These are phyloP conservation scores for Eragrostis curvula DNA, from an alignment of 176 grass and related monocot species.

Conservation along the genomic window DNA sequence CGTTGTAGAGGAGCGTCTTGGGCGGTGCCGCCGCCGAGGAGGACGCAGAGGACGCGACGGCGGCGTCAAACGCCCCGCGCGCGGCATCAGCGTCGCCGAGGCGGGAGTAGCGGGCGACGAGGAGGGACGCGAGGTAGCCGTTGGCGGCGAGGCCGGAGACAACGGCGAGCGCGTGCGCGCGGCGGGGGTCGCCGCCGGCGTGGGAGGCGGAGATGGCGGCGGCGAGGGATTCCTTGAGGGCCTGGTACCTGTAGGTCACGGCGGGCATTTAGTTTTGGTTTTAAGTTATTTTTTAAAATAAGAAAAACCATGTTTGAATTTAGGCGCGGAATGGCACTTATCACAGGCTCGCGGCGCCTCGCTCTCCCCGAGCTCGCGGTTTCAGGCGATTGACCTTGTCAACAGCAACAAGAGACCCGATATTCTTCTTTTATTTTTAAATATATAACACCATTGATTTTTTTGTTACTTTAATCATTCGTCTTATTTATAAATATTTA, in stretches of 20 bases:
- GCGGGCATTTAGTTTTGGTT: constrained; percentile 19
- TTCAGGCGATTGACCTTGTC: too few relatives aligned
- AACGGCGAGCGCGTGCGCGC: constrained; percentile 47
- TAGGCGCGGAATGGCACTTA: background rate
- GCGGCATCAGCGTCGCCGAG: constrained; percentile 48
- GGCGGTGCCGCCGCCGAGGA: background rate
- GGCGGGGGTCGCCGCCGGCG: constrained; percentile 43
- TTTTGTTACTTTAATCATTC: too few relatives aligned
- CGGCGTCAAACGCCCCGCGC: constrained; percentile 53
- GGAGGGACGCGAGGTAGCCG: constrained; percentile 57
- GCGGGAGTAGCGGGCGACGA: constrained; percentile 64
- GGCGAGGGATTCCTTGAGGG: constrained; percentile 69
- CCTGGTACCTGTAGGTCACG: constrained; percentile 52
- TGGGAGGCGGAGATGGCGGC: constrained; percentile 41
- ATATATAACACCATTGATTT: too few relatives aligned
- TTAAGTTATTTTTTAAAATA: background rate
- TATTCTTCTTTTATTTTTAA: too few relatives aligned
- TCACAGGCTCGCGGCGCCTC: too few relatives aligned
- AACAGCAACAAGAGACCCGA: too few relatives aligned
- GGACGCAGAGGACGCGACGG: background rate
- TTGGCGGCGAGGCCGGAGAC: constrained; percentile 53
- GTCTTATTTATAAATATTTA: too few relatives aligned
- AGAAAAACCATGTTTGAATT: background rate
- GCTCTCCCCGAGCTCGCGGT: too few relatives aligned
- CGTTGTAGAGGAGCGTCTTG: constrained; percentile 69